Evolutionary conservation across 805 yeast genomes (phyloP).

Genomic region (Pichia membranifaciens): DNA sequence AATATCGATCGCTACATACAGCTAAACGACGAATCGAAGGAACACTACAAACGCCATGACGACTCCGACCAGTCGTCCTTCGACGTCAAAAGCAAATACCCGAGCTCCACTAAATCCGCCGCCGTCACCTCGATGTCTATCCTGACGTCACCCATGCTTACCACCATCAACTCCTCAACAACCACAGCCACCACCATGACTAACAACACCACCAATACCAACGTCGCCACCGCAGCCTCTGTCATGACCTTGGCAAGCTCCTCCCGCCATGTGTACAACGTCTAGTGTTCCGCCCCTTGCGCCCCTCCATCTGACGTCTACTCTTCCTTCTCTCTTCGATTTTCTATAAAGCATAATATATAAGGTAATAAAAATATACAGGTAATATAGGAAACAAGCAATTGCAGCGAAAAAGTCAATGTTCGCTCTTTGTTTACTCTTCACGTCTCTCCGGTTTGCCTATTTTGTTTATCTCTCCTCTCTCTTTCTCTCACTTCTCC

Average conservation of each 20-base stretch:
- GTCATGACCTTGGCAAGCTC: constrained; percentile 11
- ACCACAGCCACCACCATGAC: not conserved
- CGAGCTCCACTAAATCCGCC: constrained; percentile 2
- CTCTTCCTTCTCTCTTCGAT: too few species aligned
- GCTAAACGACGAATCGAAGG: not conserved
- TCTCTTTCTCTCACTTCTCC: not conserved
- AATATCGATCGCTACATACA: not conserved
- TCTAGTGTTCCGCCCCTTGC: not conserved
- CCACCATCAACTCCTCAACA: constrained; percentile 4
- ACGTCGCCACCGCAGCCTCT: constrained; percentile 4
- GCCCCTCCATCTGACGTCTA: too few species aligned
- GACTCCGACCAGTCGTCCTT: not conserved
- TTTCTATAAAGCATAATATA: too few species aligned
- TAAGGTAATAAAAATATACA: too few species aligned
- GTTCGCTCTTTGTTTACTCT: not conserved
- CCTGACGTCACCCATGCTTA: constrained; percentile 3
- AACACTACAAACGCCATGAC: not conserved
- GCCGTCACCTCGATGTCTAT: constrained; percentile 13
- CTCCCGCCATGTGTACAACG: constrained; percentile 2
- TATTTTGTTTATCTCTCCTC: not conserved
- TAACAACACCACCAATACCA: constrained; percentile 1
- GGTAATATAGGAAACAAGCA: too few species aligned
- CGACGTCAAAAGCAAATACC: constrained; percentile 10
- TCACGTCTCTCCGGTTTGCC: not conserved
- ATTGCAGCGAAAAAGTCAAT: too few species aligned